Evolutionary conservation across 306 rosid genomes (phyloP).

Genomic region (Ceratonia siliqua): DNA sequence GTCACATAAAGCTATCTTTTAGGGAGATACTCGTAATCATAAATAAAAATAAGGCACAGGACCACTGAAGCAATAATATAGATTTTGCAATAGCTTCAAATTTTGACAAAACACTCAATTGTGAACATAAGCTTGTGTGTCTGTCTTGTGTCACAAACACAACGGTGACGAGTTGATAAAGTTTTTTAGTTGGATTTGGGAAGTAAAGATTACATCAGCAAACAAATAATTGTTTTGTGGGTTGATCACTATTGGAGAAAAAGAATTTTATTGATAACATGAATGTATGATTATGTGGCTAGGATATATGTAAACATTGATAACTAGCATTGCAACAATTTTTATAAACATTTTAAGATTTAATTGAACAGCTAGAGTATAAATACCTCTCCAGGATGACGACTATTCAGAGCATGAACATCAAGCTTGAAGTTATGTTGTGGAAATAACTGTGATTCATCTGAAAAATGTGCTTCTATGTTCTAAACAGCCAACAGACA

Average conservation of each 20-base stretch:
- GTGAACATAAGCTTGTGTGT: constrained; percentile 3
- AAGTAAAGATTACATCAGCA: constrained; percentile 18
- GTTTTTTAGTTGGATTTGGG: constrained; percentile 9
- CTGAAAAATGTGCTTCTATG: constrained; percentile 82
- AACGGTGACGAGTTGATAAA: constrained; percentile 21
- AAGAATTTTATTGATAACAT: constrained; percentile 6
- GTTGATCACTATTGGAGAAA: constrained; percentile 9
- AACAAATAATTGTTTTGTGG: constrained; percentile 1
- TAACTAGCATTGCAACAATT: constrained; percentile 12
- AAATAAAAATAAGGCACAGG: neutral
- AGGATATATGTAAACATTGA: neutral
- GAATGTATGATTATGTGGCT: neutral
- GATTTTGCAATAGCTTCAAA: constrained; percentile 13
- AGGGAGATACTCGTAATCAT: constrained; percentile 18
- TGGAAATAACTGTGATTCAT: constrained; percentile 80
- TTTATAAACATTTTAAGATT: constrained; percentile 17
- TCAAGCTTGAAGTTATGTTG: constrained; percentile 98
- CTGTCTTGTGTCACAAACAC: neutral
- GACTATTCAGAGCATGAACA: constrained; percentile 84
- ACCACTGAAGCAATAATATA: neutral
- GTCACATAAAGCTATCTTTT: constrained; percentile 46
- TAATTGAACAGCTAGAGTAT: constrained; percentile 22
- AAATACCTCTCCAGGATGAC: constrained; percentile 91
- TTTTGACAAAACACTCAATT: constrained; percentile 2
- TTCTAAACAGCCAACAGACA: constrained; percentile 58